Evolutionary conservation across 2,329 filamentous ascomycete species (phyloP).

Genomic region (Dryadomyces quercus-mongolicae): DNA sequence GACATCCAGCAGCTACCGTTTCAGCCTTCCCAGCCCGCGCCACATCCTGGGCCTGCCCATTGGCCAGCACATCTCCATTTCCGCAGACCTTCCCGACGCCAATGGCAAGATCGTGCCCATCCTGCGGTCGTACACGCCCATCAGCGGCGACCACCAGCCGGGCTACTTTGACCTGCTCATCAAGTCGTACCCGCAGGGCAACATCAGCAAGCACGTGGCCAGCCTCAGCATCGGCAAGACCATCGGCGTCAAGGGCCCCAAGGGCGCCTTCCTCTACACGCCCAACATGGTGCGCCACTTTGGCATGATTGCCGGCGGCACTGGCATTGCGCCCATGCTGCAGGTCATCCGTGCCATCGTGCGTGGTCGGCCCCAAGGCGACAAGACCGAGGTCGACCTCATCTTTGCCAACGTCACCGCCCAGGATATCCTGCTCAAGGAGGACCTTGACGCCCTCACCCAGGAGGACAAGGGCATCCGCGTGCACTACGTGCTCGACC

Average conservation of each 20-base stretch:
- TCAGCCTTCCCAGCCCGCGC: slow-evolving; percentile 64
- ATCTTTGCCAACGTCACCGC: slow-evolving; percentile 94
- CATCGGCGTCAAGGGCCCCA: slow-evolving; percentile 86
- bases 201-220: slow-evolving; percentile 91
- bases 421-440: slow-evolving; percentile 85
- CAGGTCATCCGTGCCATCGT: slow-evolving; percentile 89
- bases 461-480: slow-evolving; percentile 70
- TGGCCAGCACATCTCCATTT: slow-evolving; percentile 97
- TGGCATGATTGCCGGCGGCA: slow-evolving; percentile 96
- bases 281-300: slow-evolving; percentile 95
- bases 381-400: slow-evolving; percentile 81
- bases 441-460: slow-evolving; percentile 74
- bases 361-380: slow-evolving; percentile 63
- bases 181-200: slow-evolving; percentile 95
- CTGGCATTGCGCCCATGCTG: slow-evolving; percentile 96
- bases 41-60: slow-evolving; percentile 92
- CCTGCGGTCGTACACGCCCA: slow-evolving; percentile 83
- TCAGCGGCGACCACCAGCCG: slow-evolving; percentile 77
- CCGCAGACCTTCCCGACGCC: slow-evolving; percentile 54
- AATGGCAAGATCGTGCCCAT: slow-evolving; percentile 72
- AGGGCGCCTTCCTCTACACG: slow-evolving; percentile 95
- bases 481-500: slow-evolving; percentile 93
- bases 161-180: slow-evolving; percentile 94
- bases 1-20: slow-evolving; percentile 64
- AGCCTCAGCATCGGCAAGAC: slow-evolving; percentile 70